Evolutionary conservation across 2,329 filamentous ascomycete species (phyloP).

Genomic region (Ceratocystis lukuohia): DNA sequence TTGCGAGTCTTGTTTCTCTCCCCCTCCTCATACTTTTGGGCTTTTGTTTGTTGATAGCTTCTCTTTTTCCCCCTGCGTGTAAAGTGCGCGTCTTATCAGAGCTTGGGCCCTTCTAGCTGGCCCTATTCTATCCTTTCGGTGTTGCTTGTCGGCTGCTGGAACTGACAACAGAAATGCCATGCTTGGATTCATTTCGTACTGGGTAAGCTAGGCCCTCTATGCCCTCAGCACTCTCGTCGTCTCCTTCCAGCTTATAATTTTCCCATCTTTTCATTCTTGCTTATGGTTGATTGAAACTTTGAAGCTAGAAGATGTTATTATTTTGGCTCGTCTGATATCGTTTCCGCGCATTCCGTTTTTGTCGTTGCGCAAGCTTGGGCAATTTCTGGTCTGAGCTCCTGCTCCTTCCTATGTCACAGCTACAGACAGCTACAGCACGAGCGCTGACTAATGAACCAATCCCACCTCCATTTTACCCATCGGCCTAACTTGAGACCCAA

Average conservation of each 20-base stretch:
- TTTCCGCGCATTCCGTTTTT: background rate
- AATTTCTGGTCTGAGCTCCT: background rate
- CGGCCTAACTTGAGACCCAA: background rate
- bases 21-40: background rate
- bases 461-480: background rate
- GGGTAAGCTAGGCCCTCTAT: constrained; percentile 11
- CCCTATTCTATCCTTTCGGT: background rate
- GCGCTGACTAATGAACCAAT: background rate
- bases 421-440: background rate
- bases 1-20: background rate
- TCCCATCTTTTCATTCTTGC: background rate
- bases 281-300: background rate
- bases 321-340: background rate
- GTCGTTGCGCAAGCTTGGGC: background rate
- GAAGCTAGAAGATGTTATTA: background rate
- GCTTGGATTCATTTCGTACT: constrained; percentile 18
- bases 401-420: background rate
- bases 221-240: background rate
- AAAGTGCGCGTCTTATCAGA: background rate
- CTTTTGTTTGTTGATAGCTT: background rate
- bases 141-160: background rate
- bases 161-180: constrained; percentile 7
- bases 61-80: background rate
- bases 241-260: background rate
- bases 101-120: background rate